These are phyloP conservation scores for Ceratobasidium sp. DNA, from an alignment of 1,284 basidiomycete species.

Conservation along the genomic window DNA sequence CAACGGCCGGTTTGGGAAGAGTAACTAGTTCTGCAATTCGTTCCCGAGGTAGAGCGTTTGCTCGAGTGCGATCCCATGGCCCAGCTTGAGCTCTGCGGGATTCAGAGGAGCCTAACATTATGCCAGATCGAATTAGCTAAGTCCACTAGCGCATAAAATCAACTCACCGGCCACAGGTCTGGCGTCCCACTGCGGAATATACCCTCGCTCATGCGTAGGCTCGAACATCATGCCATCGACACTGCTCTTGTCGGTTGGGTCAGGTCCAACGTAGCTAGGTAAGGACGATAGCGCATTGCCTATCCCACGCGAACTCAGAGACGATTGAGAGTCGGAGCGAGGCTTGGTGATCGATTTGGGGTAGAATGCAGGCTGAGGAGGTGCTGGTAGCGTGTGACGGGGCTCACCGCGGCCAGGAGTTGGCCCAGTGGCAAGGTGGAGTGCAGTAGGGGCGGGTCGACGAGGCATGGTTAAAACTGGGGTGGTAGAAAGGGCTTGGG, in stretches of 20 bases:
- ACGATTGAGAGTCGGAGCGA: slow-evolving; percentile 20
- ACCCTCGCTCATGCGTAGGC: not conserved
- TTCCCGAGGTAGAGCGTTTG: slow-evolving; percentile 21
- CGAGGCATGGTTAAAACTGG: slow-evolving; percentile 42
- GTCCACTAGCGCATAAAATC: no score
- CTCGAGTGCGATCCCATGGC: slow-evolving; percentile 36
- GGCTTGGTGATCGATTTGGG: slow-evolving; percentile 35
- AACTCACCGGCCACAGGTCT: slow-evolving; percentile 19
- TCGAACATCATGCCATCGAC: slow-evolving; percentile 39
- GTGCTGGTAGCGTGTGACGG: slow-evolving; percentile 42
- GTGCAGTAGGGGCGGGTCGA: slow-evolving; percentile 44
- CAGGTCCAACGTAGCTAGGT: not conserved
- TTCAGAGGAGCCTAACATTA: not conserved
- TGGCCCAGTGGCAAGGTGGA: slow-evolving; percentile 38
- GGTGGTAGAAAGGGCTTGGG: not conserved
- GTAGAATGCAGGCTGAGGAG: slow-evolving; percentile 43
- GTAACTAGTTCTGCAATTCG: slow-evolving; percentile 24
- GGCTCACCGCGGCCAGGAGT: slow-evolving; percentile 40
- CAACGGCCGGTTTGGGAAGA: slow-evolving; percentile 32
- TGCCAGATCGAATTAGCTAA: not conserved
- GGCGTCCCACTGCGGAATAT: slow-evolving; percentile 28
- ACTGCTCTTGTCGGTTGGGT: slow-evolving; percentile 27
- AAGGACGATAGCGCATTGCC: not conserved
- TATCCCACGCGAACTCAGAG: not conserved
- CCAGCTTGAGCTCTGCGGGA: slow-evolving; percentile 18